phyloP scores from a whole-genome alignment of 768 basidiomycete genomes.

The Boletus barrowsii region DNA sequence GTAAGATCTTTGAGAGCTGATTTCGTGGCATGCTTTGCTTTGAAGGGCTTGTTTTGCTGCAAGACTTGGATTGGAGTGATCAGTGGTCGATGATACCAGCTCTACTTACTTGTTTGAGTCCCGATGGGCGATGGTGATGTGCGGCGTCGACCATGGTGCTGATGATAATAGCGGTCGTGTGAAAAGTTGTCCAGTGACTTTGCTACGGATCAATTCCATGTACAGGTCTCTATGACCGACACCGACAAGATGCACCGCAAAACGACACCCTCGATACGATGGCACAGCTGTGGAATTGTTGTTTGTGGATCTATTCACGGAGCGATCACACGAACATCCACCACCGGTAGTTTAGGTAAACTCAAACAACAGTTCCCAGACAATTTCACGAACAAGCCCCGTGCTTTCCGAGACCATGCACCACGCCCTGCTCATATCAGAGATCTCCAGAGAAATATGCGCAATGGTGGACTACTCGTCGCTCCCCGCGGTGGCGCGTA shows the following conservation, averaged over 20 bases:
- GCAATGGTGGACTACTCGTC: conserved; percentile 5
- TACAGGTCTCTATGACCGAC: too few species aligned
- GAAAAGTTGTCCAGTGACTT: too few species aligned
- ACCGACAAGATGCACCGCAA: too few species aligned
- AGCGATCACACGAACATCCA: too few species aligned
- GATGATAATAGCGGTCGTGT: too few species aligned
- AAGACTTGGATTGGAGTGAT: neutral
- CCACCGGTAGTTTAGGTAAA: too few species aligned
- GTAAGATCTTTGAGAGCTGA: conserved; percentile 77
- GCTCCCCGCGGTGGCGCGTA: conserved; percentile 22
- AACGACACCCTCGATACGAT: too few species aligned
- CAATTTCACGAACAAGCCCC: too few species aligned
- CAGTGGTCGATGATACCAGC: neutral
- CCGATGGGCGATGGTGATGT: conserved; percentile 70
- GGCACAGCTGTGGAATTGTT: too few species aligned
- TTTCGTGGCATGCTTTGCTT: conserved; percentile 88
- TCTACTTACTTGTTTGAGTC: conserved; percentile 68
- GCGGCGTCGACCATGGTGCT: neutral
- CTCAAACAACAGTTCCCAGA: too few species aligned
- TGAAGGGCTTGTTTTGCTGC: conserved; percentile 89
- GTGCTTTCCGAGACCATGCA: conserved; percentile 12
- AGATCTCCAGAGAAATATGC: conserved; percentile 19
- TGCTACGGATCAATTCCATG: too few species aligned
- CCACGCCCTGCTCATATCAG: conserved; percentile 23
- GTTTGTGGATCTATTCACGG: too few species aligned